Percentiles rank a stretch among this genome's conserved stretches.
Conservation (phyloP, 2,329 filamentous ascomycete genomes). For the Emmonsiellopsis sp. region DNA sequence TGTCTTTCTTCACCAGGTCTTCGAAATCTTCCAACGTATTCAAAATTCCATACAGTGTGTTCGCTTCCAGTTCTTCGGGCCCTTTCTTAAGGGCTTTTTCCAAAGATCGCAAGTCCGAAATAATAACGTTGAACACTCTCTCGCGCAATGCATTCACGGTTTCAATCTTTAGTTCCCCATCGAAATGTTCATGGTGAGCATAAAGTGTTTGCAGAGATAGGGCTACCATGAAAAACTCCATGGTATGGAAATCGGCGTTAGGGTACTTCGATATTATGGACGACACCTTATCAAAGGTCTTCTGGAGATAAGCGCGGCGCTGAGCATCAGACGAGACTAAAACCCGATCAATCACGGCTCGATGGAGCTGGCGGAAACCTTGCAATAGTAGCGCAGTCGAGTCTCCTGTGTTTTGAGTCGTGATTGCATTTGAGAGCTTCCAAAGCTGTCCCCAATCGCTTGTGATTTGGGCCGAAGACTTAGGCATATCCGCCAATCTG, state of each 20-base stretch:
- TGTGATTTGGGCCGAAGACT: constrained; percentile 26
- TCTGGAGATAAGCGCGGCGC: constrained; percentile 24
- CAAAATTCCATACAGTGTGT: constrained; percentile 23
- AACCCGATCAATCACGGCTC: constrained; percentile 25
- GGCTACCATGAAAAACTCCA: constrained; percentile 27
- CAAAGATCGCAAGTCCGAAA: constrained; percentile 26
- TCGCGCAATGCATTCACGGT: constrained; percentile 24
- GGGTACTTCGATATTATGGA: constrained; percentile 21
- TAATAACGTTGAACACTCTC: constrained; percentile 23
- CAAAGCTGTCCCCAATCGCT: constrained; percentile 28
- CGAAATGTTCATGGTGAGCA: constrained; percentile 22
- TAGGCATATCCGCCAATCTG: constrained; percentile 29
- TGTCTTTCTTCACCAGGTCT: constrained; percentile 24
- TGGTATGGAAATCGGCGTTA: constrained; percentile 23
- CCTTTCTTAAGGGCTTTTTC: constrained; percentile 26
- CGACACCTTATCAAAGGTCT: constrained; percentile 23
- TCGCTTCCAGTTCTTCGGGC: constrained; percentile 20
- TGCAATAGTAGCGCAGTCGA: constrained; percentile 1
- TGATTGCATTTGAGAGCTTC: constrained; percentile 26
- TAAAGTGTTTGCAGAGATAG: constrained; percentile 27
- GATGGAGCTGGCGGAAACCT: constrained; percentile 26
- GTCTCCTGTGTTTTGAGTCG: constrained; percentile 22
- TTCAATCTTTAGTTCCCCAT: constrained; percentile 18
- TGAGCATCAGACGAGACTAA: constrained; percentile 25
- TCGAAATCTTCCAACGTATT: constrained; percentile 32